phyloP scores from a whole-genome alignment of 2,329 filamentous ascomycete species.

The Plenodomus tracheiphilus region DNA sequence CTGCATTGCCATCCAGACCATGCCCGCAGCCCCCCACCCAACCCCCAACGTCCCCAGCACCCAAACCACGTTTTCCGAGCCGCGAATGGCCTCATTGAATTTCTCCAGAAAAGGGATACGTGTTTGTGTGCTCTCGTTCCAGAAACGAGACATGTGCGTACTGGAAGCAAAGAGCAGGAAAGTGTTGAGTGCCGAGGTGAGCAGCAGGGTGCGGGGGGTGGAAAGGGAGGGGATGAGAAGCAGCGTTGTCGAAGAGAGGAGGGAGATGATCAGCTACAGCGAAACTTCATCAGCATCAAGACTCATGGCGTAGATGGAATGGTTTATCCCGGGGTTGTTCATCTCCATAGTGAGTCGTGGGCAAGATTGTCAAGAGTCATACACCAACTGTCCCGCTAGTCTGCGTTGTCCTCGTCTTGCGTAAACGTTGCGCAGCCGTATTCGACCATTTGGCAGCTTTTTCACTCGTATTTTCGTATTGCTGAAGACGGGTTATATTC shows the following conservation, averaged over 20 bases:
- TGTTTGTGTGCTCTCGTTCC: constrained; percentile 37
- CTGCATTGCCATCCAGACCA: no score
- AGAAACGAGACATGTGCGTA: constrained; percentile 37
- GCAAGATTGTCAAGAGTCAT: constrained; percentile 1
- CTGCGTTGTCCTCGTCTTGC: constrained; percentile 43
- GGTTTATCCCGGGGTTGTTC: no score
- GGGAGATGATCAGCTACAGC: neutral
- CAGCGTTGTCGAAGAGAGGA: constrained; percentile 24
- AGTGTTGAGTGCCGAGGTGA: constrained; percentile 15
- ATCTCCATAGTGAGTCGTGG: no score
- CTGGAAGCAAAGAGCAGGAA: constrained; percentile 17
- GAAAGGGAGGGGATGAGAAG: constrained; percentile 15
- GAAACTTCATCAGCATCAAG: no score
- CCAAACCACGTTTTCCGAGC: constrained; percentile 32
- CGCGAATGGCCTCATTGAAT: constrained; percentile 43
- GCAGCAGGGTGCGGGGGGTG: constrained; percentile 6
- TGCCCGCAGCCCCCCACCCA: constrained; percentile 23
- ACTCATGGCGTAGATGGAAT: no score
- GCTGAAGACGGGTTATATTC: constrained; percentile 41
- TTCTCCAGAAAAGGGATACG: constrained; percentile 41
- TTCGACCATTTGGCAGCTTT: constrained; percentile 44
- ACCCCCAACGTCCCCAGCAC: constrained; percentile 24
- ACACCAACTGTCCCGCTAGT: constrained; percentile 38
- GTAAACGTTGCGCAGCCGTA: constrained; percentile 35
- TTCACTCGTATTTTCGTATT: constrained; percentile 41